phyloP scores from a whole-genome alignment of 1,284 basidiomycete species.

The Marasmius sp. region DNA sequence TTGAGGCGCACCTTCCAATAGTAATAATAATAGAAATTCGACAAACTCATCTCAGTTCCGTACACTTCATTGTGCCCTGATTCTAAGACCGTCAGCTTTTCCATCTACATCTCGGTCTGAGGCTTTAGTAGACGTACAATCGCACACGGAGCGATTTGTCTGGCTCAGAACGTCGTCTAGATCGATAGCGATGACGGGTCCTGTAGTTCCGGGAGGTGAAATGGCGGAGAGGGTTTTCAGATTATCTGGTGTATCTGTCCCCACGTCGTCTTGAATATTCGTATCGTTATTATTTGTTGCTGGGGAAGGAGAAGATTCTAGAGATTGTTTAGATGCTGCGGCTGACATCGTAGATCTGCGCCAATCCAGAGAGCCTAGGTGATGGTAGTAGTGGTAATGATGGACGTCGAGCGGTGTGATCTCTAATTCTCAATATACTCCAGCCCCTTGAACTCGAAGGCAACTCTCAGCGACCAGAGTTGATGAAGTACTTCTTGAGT shows the following conservation, averaged over 20 bases:
- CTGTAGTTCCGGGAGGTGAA: constrained; percentile 24
- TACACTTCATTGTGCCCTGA: constrained; percentile 73
- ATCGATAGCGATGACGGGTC: constrained; percentile 67
- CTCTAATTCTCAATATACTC: too few species aligned
- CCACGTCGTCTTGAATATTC: not conserved
- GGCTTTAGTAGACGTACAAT: constrained; percentile 48
- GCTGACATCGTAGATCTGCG: constrained; percentile 26
- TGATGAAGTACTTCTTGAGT: too few species aligned
- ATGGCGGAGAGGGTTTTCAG: constrained; percentile 25
- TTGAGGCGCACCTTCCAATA: constrained; percentile 60
- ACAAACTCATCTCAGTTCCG: constrained; percentile 47
- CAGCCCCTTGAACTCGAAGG: too few species aligned
- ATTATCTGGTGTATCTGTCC: constrained; percentile 5
- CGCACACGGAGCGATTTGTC: constrained; percentile 65
- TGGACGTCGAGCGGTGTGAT: too few species aligned
- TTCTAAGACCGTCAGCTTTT: not conserved
- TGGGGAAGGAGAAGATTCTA: constrained; percentile 21
- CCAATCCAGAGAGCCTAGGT: not conserved
- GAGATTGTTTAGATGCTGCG: constrained; percentile 27
- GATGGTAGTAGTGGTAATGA: not conserved
- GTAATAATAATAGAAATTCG: constrained; percentile 68
- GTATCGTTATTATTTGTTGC: constrained; percentile 10
- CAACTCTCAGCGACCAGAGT: too few species aligned
- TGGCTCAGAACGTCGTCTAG: constrained; percentile 76
- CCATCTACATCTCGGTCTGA: not conserved